phyloP scores from a whole-genome alignment of 2,329 filamentous ascomycete genomes.

The Penicillium sp. region DNA sequence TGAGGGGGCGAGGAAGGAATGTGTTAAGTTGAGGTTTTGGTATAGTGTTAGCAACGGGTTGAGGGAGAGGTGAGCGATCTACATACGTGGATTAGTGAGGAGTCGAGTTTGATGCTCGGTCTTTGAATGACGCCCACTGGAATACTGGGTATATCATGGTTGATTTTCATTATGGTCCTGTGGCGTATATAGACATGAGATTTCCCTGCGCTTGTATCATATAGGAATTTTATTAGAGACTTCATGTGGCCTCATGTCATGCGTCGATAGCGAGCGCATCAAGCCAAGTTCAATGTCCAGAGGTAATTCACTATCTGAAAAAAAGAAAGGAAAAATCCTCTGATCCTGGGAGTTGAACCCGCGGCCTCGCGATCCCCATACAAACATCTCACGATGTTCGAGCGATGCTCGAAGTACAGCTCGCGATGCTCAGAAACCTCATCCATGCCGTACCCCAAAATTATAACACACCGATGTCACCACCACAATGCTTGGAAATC shows the following conservation, averaged over 20 bases:
- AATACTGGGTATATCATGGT: not conserved
- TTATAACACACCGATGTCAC: too few relatives aligned
- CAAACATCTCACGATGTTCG: too few relatives aligned
- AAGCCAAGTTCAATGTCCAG: too few relatives aligned
- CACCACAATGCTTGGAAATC: too few relatives aligned
- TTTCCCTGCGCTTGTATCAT: not conserved
- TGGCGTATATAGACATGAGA: not conserved
- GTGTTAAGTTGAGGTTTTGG: conserved; percentile 84
- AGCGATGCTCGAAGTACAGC: too few relatives aligned
- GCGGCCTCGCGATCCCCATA: too few relatives aligned
- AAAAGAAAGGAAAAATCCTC: too few relatives aligned
- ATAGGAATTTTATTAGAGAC: not conserved
- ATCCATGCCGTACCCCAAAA: too few relatives aligned
- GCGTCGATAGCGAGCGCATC: not conserved
- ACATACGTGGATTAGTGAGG: not conserved
- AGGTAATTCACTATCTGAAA: too few relatives aligned
- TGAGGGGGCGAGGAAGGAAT: conserved; percentile 68
- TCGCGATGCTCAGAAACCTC: too few relatives aligned
- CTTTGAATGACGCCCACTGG: not conserved
- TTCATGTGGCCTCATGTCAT: not conserved
- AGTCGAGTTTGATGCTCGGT: not conserved
- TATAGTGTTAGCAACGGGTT: conserved; percentile 80
- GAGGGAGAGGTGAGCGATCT: conserved; percentile 71
- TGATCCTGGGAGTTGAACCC: too few relatives aligned
- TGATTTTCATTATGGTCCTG: not conserved